Evolutionary conservation across 2,329 filamentous ascomycete species (phyloP).

Genomic region (Albophoma yamanashiensis): DNA sequence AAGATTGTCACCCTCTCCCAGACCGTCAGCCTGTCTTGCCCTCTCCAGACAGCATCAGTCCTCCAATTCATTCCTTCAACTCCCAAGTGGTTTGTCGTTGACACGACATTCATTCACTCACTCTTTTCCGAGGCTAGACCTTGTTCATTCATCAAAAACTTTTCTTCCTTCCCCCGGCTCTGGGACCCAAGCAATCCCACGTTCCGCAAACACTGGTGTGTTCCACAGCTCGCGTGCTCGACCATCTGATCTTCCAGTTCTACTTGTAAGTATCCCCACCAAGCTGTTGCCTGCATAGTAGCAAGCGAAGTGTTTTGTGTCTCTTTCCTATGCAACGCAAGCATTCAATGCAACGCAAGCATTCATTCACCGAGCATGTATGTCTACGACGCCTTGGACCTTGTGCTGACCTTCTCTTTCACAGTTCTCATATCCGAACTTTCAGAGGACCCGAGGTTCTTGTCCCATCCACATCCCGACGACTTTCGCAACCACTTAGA

Average conservation of each 20-base stretch:
- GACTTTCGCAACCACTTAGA: slow-evolving; percentile 8
- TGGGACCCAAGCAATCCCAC: slow-evolving; percentile 2
- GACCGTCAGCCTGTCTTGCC: neutral
- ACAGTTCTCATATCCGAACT: neutral
- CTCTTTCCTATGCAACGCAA: neutral
- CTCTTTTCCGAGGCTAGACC: slow-evolving; percentile 24
- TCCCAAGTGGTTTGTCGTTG: slow-evolving; percentile 14
- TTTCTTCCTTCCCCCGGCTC: slow-evolving; percentile 14
- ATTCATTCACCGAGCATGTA: neutral
- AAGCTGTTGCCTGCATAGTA: neutral
- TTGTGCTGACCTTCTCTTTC: neutral
- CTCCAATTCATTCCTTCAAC: slow-evolving; percentile 8
- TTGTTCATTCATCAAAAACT: slow-evolving; percentile 11
- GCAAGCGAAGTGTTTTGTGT: neutral
- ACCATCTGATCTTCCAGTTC: neutral
- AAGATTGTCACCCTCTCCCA: slow-evolving; percentile 3
- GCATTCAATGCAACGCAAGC: no score
- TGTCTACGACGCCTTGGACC: neutral
- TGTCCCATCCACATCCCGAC: slow-evolving; percentile 10
- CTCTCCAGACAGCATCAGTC: slow-evolving; percentile 2
- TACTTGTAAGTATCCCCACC: neutral
- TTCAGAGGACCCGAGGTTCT: neutral
- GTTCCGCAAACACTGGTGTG: slow-evolving; percentile 5
- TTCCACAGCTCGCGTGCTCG: neutral
- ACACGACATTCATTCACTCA: slow-evolving; percentile 19